These are phyloP conservation scores for Sugiyamaella grinbergsii DNA, from an alignment of 1,139 yeast species.

Conservation along the genomic window DNA sequence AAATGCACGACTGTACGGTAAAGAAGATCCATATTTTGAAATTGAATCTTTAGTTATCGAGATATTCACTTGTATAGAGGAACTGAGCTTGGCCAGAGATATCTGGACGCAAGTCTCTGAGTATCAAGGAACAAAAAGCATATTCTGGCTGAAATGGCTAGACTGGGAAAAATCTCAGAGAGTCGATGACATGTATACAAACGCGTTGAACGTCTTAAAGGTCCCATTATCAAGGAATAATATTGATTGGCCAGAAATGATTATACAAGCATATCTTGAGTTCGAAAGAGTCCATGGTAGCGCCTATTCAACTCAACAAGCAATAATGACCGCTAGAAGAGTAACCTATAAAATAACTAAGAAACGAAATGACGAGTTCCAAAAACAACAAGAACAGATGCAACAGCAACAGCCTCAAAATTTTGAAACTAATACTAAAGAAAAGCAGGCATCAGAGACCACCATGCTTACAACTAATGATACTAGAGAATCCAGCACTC, in stretches of 20 bases:
- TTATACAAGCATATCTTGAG: conserved; percentile 51
- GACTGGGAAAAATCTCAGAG: conserved; percentile 46
- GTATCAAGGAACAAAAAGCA: conserved; percentile 44
- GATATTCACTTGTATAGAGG: conserved; percentile 5
- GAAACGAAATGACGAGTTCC: conserved; percentile 4
- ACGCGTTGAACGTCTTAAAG: conserved; percentile 40
- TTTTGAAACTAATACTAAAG: too few species aligned
- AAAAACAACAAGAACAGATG: neutral
- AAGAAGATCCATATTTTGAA: conserved; percentile 25
- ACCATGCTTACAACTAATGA: too few species aligned
- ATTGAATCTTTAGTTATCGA: conserved; percentile 24
- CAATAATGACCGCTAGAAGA: conserved; percentile 29
- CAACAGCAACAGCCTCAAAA: neutral
- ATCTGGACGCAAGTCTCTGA: conserved; percentile 41
- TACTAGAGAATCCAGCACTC: neutral
- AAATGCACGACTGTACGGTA: conserved; percentile 12
- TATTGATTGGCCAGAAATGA: conserved; percentile 56
- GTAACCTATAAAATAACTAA: conserved; percentile 19
- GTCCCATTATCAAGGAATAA: conserved; percentile 42
- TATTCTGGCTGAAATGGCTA: conserved; percentile 53
- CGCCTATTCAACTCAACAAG: conserved; percentile 34
- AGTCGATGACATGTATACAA: conserved; percentile 25
- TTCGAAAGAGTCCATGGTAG: conserved; percentile 48
- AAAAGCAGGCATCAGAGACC: too few species aligned
- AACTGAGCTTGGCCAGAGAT: conserved; percentile 36